Evolutionary conservation across 2,329 filamentous ascomycete genomes (phyloP), one percentile per base, ranked within the genome.

Genomic region (Myriosclerotinia scirpicola): DNA sequence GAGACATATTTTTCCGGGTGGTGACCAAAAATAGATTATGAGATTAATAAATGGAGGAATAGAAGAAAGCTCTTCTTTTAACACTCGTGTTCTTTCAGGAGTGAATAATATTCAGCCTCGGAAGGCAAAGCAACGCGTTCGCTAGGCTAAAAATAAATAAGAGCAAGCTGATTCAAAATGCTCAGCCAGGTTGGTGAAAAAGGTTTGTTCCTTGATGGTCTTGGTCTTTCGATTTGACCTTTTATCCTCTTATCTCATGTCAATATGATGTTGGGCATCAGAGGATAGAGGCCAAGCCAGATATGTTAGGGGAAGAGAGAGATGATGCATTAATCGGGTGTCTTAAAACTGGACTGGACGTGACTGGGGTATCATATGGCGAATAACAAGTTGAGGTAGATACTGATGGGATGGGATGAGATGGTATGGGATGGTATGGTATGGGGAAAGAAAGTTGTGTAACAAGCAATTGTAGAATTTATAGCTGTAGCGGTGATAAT

Each of bases 1-100:
- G 44, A 56, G 70, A 68, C 72, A 72, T 72, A 17, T 7, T 61
- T 46, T 48, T 40, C 3, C 12, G 58, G 12, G 11, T 3, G 6
- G n/a, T n/a, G n/a, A n/a, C n/a, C 55, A 40, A n/a, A 53, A 38
- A 63, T 11, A n/a, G 20, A 20, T 40, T 40, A 34, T 36, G 30
- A 55, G 9, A 30, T 36, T 26, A 17, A 17, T n/a, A 11, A 17
- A 11, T 34, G 44, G 17, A 2, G 38, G 26, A 36, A 40, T n/a
- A 53, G 46, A 53, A 22, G 22, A 60, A 44, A 42, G 9, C 15
- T 54, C 60, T 63, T 34, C 48, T 17, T 30, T 54, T 42, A n/a
- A n/a, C 48, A 11, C 48, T 54, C 48, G n/a, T 20, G 11, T 17
- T 60, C 14, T 14, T 9, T 15, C 30, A 22, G 2, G 15, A 11